phyloP scores from a whole-genome alignment of 1,284 basidiomycete genomes.

The Austroboletus rostrupii region DNA sequence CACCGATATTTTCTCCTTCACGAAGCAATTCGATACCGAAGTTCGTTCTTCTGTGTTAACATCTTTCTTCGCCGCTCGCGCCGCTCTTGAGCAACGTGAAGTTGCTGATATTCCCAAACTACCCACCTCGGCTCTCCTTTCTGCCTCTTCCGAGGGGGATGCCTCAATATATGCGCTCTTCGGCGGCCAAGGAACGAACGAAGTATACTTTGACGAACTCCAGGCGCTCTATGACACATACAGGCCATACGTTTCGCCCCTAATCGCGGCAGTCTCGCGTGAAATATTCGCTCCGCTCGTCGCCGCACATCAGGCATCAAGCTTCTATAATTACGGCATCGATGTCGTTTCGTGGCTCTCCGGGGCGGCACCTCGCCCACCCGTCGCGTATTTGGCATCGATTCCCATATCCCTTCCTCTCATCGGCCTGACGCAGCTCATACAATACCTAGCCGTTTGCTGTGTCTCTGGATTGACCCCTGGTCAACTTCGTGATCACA shows the following conservation, averaged over 20 bases:
- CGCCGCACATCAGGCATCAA: constrained; percentile 54
- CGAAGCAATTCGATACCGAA: constrained; percentile 72
- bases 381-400: constrained; percentile 87
- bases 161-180: constrained; percentile 91
- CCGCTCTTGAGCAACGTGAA: constrained; percentile 62
- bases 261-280: constrained; percentile 62
- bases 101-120: constrained; percentile 60
- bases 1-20: constrained; percentile 79
- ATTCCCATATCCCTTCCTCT: constrained; percentile 94
- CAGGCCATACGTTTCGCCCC: constrained; percentile 75
- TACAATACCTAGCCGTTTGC: constrained; percentile 85
- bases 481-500: constrained; percentile 71
- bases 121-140: constrained; percentile 72
- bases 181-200: constrained; percentile 98
- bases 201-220: constrained; percentile 96
- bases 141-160: constrained; percentile 63
- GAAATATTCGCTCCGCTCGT: constrained; percentile 74
- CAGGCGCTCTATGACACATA: constrained; percentile 90
- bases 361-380: constrained; percentile 65
- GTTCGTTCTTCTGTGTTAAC: constrained; percentile 74
- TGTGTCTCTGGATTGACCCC: constrained; percentile 74
- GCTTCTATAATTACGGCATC: constrained; percentile 81
- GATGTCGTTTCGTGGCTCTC: constrained; percentile 85
- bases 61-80: constrained; percentile 78
- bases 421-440: constrained; percentile 93